Evolutionary conservation across 768 basidiomycete genomes (phyloP).

Genomic region (Lactarius pseudohatsudake): DNA sequence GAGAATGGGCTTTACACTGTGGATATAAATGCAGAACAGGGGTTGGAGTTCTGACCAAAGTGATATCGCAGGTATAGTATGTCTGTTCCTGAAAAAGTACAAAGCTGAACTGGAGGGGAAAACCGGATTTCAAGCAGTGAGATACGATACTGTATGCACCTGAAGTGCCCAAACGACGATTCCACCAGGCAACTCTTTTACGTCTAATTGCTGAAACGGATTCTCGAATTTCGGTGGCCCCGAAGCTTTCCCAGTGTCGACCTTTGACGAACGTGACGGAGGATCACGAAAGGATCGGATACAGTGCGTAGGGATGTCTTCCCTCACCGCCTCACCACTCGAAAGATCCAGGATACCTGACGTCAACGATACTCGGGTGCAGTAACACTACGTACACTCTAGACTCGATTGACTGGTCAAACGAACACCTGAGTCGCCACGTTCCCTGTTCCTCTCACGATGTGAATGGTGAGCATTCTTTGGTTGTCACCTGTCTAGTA

Average conservation of each 20-base stretch:
- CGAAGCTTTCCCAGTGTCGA: not conserved
- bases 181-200: not conserved
- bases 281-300: not conserved
- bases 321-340: not conserved
- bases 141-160: too few species aligned
- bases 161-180: not conserved
- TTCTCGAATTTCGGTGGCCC: not conserved
- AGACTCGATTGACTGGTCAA: not conserved
- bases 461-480: not conserved
- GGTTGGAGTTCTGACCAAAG: not conserved
- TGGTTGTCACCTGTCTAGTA: not conserved
- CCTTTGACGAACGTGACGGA: not conserved
- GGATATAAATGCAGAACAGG: not conserved
- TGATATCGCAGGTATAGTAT: not conserved
- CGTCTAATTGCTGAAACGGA: not conserved
- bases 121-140: not conserved
- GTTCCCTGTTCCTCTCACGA: not conserved
- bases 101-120: not conserved
- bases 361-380: not conserved
- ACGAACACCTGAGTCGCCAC: not conserved
- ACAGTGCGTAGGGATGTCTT: not conserved
- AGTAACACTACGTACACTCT: not conserved
- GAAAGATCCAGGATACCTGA: not conserved
- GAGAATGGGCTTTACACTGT: not conserved
- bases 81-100: not conserved